These are phyloP conservation scores for Adansonia rubrostipa DNA, from an alignment of 441 rosid genomes.

Conservation along the genomic window DNA sequence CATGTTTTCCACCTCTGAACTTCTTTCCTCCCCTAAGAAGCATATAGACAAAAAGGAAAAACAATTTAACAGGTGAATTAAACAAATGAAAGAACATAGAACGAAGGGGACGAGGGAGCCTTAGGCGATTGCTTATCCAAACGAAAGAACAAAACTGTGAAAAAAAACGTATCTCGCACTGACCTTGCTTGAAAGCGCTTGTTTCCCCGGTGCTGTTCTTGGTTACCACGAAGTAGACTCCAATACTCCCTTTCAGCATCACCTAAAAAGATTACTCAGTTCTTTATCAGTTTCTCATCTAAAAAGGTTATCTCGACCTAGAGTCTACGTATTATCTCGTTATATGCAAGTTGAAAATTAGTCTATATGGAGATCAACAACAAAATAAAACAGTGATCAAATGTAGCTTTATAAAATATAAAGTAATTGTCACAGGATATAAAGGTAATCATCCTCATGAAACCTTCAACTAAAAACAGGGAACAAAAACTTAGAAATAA, in stretches of 20 bases:
- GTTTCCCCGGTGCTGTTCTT: slow-evolving; percentile 48
- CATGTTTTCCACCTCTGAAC: slow-evolving; percentile 61
- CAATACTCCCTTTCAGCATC: slow-evolving; percentile 80
- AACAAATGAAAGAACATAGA: not conserved
- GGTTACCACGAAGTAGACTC: slow-evolving; percentile 57
- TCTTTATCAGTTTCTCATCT: slow-evolving; percentile 16
- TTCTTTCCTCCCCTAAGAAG: slow-evolving; percentile 67
- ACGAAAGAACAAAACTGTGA: not conserved
- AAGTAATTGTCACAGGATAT: not conserved
- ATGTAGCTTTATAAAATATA: not conserved
- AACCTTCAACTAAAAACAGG: not conserved
- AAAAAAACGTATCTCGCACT: slow-evolving; percentile 25
- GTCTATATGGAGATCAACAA: not conserved
- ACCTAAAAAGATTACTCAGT: slow-evolving; percentile 44
- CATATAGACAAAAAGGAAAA: not conserved
- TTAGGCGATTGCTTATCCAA: not conserved
- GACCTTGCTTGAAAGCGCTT: slow-evolving; percentile 72
- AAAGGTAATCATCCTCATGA: not conserved
- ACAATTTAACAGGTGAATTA: not conserved
- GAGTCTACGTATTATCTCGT: not conserved
- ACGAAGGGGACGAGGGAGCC: not conserved
- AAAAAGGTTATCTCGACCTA: not conserved
- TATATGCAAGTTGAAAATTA: not conserved
- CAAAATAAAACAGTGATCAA: not conserved
- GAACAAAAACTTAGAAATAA: not conserved